These are phyloP conservation scores for Oemleria cerasiformis DNA, from an alignment of 306 rosid species.

Conservation along the genomic window DNA sequence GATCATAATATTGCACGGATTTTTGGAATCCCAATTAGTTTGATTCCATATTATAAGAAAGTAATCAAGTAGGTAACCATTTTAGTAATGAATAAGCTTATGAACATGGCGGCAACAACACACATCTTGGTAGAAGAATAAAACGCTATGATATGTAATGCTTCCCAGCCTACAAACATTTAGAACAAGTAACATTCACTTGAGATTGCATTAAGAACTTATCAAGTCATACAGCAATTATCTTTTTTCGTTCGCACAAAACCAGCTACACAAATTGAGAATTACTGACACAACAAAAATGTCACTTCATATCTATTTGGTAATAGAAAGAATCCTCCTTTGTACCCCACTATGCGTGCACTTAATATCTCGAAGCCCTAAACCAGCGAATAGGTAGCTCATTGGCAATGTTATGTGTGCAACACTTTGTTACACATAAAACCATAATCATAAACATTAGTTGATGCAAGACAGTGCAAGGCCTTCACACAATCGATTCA, in stretches of 20 bases:
- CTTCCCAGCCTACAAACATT: neutral
- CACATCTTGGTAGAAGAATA: neutral
- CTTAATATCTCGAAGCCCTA: neutral
- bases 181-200: neutral
- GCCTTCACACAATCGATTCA: neutral
- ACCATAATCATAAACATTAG: neutral
- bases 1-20: constrained; percentile 1
- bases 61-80: neutral
- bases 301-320: neutral
- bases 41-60: neutral
- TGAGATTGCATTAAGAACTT: neutral
- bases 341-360: neutral
- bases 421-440: neutral
- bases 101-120: neutral
- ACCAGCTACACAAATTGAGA: neutral
- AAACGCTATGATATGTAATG: neutral
- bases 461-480: neutral
- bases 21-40: neutral
- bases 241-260: neutral
- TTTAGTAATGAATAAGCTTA: neutral
- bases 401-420: neutral
- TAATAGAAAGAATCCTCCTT: neutral
- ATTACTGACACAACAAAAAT: neutral
- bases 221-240: neutral
- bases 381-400: neutral